Conservation (phyloP, 2,329 filamentous ascomycete species). For the Calonectria honghensis region DNA sequence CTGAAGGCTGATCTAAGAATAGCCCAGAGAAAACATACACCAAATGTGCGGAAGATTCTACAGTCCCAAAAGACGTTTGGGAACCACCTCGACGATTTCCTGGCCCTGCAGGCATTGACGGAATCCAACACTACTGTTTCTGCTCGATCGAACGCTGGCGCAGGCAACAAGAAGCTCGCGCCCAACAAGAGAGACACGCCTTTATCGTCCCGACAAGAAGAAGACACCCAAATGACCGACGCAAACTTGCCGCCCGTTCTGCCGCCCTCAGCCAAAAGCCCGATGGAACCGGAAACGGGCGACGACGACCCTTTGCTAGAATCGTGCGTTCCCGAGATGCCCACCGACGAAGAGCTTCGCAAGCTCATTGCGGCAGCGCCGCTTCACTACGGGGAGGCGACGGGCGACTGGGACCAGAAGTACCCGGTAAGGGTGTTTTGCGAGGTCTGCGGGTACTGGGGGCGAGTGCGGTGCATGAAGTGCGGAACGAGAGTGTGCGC, state of each 20-base stretch:
- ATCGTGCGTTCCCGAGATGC: slow-evolving; percentile 74
- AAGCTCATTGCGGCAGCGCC: slow-evolving; percentile 78
- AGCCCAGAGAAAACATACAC: slow-evolving; percentile 76
- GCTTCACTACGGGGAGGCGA: slow-evolving; percentile 80
- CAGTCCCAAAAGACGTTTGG: slow-evolving; percentile 88
- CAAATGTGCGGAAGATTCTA: slow-evolving; percentile 84
- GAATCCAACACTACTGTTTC: slow-evolving; percentile 61
- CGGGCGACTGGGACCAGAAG: slow-evolving; percentile 65
- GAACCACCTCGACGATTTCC: slow-evolving; percentile 88
- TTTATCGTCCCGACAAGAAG: slow-evolving; percentile 49
- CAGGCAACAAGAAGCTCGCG: slow-evolving; percentile 56
- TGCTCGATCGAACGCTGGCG: slow-evolving; percentile 56
- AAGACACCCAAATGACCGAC: slow-evolving; percentile 56
- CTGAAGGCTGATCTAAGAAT: slow-evolving; percentile 36
- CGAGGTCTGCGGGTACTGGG: slow-evolving; percentile 89
- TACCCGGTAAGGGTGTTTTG: slow-evolving; percentile 82
- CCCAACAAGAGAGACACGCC: slow-evolving; percentile 54
- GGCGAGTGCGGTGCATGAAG: slow-evolving; percentile 83
- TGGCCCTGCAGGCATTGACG: slow-evolving; percentile 74
- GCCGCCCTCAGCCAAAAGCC: slow-evolving; percentile 57
- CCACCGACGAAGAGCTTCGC: slow-evolving; percentile 77
- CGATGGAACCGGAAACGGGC: slow-evolving; percentile 64
- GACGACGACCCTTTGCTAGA: slow-evolving; percentile 76
- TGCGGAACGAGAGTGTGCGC: slow-evolving; percentile 88
- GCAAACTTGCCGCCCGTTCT: slow-evolving; percentile 58